These are phyloP conservation scores for Clarireedia hainanense DNA, from an alignment of 2,329 filamentous ascomycete genomes.

Conservation along the genomic window DNA sequence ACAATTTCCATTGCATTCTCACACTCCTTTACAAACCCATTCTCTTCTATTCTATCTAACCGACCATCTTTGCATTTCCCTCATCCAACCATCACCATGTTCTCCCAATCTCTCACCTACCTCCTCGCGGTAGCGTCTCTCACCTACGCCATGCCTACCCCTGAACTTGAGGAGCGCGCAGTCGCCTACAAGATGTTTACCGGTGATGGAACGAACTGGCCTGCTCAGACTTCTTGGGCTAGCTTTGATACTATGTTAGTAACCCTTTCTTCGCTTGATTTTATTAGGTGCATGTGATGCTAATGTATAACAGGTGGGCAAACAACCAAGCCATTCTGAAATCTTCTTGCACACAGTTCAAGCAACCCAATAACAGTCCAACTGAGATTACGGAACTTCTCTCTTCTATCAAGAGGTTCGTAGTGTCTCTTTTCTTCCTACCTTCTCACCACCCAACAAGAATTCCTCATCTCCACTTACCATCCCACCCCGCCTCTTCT, in stretches of 20 bases:
- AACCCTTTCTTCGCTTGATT: not conserved
- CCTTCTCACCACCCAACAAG: too few species aligned
- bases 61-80: not conserved
- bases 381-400: not conserved
- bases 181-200: not conserved
- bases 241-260: constrained; percentile 3
- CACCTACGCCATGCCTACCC: not conserved
- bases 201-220: constrained; percentile 2
- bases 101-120: not conserved
- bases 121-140: not conserved
- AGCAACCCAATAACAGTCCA: constrained; percentile 1
- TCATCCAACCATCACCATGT: not conserved
- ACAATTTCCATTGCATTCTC: not conserved
- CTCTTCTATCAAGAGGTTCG: not conserved
- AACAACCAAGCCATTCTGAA: constrained; percentile 1
- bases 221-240: not conserved
- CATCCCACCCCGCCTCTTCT: too few species aligned
- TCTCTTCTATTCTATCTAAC: not conserved
- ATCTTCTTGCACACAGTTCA: constrained; percentile 1
- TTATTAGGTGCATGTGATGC: not conserved
- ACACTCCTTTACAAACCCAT: not conserved
- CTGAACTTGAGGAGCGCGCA: not conserved
- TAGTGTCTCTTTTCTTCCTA: too few species aligned
- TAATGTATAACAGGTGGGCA: not conserved
- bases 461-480: too few species aligned